Evolutionary conservation across 2,329 filamentous ascomycete genomes (phyloP).

Genomic region (Penicillium oxalicum): DNA sequence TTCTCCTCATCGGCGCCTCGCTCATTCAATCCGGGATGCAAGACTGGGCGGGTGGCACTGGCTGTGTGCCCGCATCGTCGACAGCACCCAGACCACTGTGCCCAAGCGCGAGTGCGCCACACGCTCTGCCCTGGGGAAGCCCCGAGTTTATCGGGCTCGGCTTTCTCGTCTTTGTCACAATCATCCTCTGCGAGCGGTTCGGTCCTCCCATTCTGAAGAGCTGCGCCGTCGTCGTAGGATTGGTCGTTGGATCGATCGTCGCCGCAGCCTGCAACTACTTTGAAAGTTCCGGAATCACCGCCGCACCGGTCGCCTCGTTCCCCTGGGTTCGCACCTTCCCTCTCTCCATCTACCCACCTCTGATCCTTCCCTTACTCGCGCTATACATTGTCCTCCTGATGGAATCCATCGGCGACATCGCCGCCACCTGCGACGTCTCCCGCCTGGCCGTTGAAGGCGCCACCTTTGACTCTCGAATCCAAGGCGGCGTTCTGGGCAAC

Average conservation of each 20-base stretch:
- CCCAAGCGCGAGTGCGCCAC: conserved; percentile 53
- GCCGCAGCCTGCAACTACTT: conserved; percentile 63
- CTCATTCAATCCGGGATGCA: conserved; percentile 59
- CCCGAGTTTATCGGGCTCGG: conserved; percentile 62
- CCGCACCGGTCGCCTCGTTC: conserved; percentile 59
- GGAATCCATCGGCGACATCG: conserved; percentile 63
- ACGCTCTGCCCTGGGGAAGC: conserved; percentile 56
- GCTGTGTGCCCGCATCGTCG: conserved; percentile 28
- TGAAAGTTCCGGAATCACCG: conserved; percentile 52
- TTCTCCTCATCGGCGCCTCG: conserved; percentile 61
- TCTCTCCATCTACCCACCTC: conserved; percentile 58
- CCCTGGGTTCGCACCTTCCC: conserved; percentile 66
- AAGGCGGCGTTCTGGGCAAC: conserved; percentile 62
- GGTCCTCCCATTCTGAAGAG: conserved; percentile 66
- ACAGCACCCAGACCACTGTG: conserved; percentile 52
- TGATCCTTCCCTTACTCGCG: conserved; percentile 58
- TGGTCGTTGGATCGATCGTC: conserved; percentile 62
- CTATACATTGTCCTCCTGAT: conserved; percentile 59
- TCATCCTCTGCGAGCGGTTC: conserved; percentile 64
- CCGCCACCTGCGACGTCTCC: conserved; percentile 62
- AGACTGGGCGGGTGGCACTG: conserved; percentile 63
- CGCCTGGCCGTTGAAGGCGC: conserved; percentile 58
- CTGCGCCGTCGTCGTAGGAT: conserved; percentile 58
- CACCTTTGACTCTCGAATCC: conserved; percentile 62
- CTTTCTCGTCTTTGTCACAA: conserved; percentile 62